Evolutionary conservation across 2,329 filamentous ascomycete genomes (phyloP), one percentile per base, ranked within the genome.

Genomic region (Colletotrichum gigasporum): DNA sequence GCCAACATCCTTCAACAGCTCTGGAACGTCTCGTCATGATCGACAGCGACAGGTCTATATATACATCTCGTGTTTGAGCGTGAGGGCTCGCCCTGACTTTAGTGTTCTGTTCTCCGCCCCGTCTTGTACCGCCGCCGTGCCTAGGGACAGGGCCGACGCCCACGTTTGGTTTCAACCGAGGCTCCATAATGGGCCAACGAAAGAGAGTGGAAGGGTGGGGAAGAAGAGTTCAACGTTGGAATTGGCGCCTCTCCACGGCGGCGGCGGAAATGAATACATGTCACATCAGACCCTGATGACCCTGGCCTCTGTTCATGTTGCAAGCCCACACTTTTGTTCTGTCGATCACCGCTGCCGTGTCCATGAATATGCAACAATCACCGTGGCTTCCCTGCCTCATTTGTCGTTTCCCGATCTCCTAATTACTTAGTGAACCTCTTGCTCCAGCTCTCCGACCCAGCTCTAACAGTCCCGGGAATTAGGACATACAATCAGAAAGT

Each of bases 71-170:
- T 62, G 42, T 56, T 56, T 44, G 51, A 44, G 18, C 32, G 26
- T 44, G 39, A 35, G 32, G 34, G 16, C 35, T 47, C 22, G 34
- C 18, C 42, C 52, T 39, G 26, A 30, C 50, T 39, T 41, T 22
- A 41, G 22, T 34, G 51, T 51, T 62, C 58, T 48, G 51, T 56
- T 32, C 58, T 56, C 57, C 50, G 57, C 57, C 57, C 55, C 57
- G 45, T 20, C 50, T 55, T 32, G 28, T 47, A 41, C 39, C 39
- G 34, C n/a, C n/a, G 35, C 51, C 41, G 35, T 62, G 58, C 48
- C 58, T 48, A 48, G 45, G 34, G 42, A n/a, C 32, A 11, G 8
- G 16, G 8, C 12, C 9, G 20, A 18, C 26, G 24, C 44, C 18
- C 14, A n/a, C n/a, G 24, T 30, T 47, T 47, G 42, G 44, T 47